These are phyloP conservation scores for Hypomyces perniciosus DNA, from an alignment of 2,329 filamentous ascomycete species.

Conservation along the genomic window DNA sequence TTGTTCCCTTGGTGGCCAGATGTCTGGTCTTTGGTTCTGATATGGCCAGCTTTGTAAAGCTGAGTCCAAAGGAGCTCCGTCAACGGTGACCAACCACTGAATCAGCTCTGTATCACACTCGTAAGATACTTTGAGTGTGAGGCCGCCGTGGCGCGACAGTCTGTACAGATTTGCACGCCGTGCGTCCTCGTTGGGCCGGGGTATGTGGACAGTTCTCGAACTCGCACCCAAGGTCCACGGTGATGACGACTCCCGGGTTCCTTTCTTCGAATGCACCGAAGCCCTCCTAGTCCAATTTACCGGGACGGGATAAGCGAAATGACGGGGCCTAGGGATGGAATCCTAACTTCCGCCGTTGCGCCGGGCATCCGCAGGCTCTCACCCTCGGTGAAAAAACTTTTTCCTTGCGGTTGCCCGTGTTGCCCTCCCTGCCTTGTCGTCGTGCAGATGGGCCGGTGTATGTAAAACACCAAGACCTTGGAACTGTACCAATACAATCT, in stretches of 20 bases:
- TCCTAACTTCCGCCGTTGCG: slow-evolving; percentile 14
- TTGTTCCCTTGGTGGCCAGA: slow-evolving; percentile 5
- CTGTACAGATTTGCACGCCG: slow-evolving; percentile 2
- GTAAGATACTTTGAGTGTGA: not conserved
- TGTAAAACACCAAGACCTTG: slow-evolving; percentile 8
- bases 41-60: slow-evolving; percentile 8
- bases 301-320: slow-evolving; percentile 31
- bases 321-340: slow-evolving; percentile 23
- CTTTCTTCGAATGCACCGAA: slow-evolving; percentile 9
- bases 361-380: slow-evolving; percentile 5
- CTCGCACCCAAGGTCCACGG: not conserved
- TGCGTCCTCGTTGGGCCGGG: not conserved
- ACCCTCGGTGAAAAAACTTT: slow-evolving; percentile 10
- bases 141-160: not conserved
- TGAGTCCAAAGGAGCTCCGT: slow-evolving; percentile 1
- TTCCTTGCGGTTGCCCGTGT: not conserved
- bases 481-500: slow-evolving; percentile 4
- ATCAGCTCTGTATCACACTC: slow-evolving; percentile 2
- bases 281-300: slow-evolving; percentile 26
- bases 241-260: slow-evolving; percentile 12
- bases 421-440: slow-evolving; percentile 4
- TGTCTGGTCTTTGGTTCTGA: not conserved
- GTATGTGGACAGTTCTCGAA: not conserved
- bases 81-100: slow-evolving; percentile 7
- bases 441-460: slow-evolving; percentile 6